Evolutionary conservation across 805 yeast genomes (phyloP).

Genomic region (Cyberlindnera galapagoensis): DNA sequence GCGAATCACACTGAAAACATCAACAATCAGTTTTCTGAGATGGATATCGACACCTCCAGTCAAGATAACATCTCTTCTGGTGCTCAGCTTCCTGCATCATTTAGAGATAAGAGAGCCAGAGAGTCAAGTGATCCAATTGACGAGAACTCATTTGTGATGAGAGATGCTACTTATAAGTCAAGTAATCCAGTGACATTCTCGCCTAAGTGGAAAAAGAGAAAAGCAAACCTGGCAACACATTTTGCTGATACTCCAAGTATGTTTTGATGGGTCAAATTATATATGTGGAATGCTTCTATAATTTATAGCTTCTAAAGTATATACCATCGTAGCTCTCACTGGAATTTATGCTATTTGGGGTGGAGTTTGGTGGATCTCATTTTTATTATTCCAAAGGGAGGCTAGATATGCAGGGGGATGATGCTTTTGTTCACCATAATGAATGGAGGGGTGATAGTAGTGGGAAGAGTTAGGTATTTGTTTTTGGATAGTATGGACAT

Average conservation of each 20-base stretch:
- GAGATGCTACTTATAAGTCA: conserved; percentile 3
- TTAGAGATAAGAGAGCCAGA: conserved; percentile 3
- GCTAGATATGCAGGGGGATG: no score
- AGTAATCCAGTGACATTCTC: conserved; percentile 14
- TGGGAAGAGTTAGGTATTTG: no score
- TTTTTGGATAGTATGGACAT: no score
- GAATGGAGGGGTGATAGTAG: no score
- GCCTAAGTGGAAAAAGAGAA: conserved; percentile 11
- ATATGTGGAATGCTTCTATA: no score
- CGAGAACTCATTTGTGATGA: neutral
- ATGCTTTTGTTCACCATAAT: no score
- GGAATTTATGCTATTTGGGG: no score
- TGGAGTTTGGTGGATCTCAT: no score
- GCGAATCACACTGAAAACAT: conserved; percentile 1
- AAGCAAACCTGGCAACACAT: conserved; percentile 6
- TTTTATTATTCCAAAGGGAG: no score
- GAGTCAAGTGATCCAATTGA: neutral
- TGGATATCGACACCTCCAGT: conserved; percentile 3
- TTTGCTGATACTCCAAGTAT: neutral
- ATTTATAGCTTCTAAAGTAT: no score
- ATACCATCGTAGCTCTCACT: no score
- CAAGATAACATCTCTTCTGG: neutral
- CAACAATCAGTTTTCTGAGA: conserved; percentile 2
- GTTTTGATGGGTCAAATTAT: no score
- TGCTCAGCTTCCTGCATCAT: neutral